Conservation (phyloP, 345 rosid species). For the Eucalyptus regnans region DNA sequence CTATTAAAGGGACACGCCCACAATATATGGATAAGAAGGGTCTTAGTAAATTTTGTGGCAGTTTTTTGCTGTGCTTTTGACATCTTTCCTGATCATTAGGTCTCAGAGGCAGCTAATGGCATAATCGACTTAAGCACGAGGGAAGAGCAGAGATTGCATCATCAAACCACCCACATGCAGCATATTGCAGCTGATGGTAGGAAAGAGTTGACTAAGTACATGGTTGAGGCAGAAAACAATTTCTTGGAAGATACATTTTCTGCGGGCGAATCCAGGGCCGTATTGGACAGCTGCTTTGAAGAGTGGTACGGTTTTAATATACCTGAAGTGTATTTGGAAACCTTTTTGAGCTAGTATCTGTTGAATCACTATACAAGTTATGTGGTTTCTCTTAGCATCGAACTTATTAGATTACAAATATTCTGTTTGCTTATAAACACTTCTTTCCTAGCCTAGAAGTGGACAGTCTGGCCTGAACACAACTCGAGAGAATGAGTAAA, state of each 20-base stretch:
- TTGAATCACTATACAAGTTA: background rate
- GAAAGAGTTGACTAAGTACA: conserved; percentile 34
- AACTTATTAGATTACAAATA: background rate
- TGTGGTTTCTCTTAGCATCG: background rate
- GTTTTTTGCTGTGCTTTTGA: background rate
- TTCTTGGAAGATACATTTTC: conserved; percentile 56
- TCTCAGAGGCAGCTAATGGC: conserved; percentile 45
- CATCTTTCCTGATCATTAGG: conserved; percentile 20
- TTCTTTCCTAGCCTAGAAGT: background rate
- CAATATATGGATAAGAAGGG: background rate
- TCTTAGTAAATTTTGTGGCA: background rate
- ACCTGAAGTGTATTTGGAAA: background rate
- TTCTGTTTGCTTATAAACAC: background rate
- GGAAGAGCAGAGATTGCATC: conserved; percentile 44
- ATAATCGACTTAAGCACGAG: conserved; percentile 23
- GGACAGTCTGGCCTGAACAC: background rate
- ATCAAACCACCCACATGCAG: conserved; percentile 47
- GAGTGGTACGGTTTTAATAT: conserved; percentile 36
- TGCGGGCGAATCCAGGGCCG: conserved; percentile 36
- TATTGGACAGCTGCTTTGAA: conserved; percentile 42
- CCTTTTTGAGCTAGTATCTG: background rate
- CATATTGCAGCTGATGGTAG: conserved; percentile 40
- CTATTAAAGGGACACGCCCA: background rate
- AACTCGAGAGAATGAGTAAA: background rate
- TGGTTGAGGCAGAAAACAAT: conserved; percentile 19